These are phyloP conservation scores for Globisporangium megalacanthum DNA, from an alignment of 352 stramenopile genomes.

Conservation along the genomic window DNA sequence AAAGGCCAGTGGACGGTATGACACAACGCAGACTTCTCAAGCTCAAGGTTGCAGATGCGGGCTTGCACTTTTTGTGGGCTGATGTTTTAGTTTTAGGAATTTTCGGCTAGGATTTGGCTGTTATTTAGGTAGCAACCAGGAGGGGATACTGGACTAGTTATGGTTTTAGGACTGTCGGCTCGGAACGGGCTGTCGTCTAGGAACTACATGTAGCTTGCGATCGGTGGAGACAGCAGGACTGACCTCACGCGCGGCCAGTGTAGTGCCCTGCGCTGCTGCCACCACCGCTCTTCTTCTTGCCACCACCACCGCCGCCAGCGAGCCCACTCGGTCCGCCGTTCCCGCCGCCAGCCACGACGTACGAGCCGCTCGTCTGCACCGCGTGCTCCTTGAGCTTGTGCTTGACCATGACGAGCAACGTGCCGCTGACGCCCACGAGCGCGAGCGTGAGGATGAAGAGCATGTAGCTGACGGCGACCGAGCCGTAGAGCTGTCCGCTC, in stretches of 20 bases:
- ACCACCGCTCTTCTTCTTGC: slow-evolving; percentile 3
- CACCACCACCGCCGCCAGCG: not conserved
- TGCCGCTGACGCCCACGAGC: slow-evolving; percentile 56
- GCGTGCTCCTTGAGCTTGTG: slow-evolving; percentile 41
- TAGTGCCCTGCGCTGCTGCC: not conserved
- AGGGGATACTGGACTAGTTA: too few species aligned
- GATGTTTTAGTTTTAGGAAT: too few species aligned
- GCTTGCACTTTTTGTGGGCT: too few species aligned
- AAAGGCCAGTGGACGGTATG: too few species aligned
- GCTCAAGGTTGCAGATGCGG: too few species aligned
- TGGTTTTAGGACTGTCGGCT: not conserved
- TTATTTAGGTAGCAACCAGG: too few species aligned
- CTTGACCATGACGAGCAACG: slow-evolving; percentile 73
- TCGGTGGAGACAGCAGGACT: too few species aligned
- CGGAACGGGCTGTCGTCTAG: not conserved
- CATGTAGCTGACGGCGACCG: slow-evolving; percentile 72
- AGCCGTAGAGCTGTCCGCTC: slow-evolving; percentile 67
- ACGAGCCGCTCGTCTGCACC: slow-evolving; percentile 5
- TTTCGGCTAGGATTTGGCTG: not conserved
- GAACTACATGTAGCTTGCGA: too few species aligned
- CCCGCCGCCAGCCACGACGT: slow-evolving; percentile 2
- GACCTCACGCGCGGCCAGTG: not conserved
- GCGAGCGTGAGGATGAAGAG: slow-evolving; percentile 69
- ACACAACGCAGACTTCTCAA: too few species aligned
- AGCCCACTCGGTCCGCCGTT: not conserved